phyloP scores from a whole-genome alignment of 345 rosid species.

The Eucalyptus shirleyi region DNA sequence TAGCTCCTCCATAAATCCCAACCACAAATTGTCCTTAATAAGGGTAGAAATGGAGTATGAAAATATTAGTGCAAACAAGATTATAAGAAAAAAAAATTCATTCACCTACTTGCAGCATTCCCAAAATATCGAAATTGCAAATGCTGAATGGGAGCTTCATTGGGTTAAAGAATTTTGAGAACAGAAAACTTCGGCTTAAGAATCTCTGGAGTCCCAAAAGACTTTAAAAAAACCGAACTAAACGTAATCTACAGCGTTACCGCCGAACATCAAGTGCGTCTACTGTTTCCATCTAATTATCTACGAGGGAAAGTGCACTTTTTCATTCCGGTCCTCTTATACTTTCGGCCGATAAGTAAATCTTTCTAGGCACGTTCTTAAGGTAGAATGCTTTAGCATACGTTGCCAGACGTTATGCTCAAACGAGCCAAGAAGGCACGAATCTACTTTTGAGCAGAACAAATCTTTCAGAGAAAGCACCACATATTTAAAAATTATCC shows the following conservation, averaged over 20 bases:
- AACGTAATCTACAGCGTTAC: not conserved
- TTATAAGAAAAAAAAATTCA: not conserved
- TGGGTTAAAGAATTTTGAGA: too few species aligned
- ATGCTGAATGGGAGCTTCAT: not conserved
- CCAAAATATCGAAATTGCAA: not conserved
- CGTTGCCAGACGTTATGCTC: not conserved
- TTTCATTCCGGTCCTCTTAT: not conserved
- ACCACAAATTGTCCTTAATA: not conserved
- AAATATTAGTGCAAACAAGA: not conserved
- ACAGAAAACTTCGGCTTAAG: not conserved
- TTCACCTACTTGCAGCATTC: not conserved
- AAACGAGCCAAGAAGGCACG: not conserved
- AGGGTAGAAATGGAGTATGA: not conserved
- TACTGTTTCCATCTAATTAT: not conserved
- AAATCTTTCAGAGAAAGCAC: not conserved
- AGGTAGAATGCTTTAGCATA: not conserved
- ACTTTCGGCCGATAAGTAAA: not conserved
- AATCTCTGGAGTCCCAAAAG: not conserved
- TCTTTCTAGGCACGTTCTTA: not conserved
- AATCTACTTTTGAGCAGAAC: not conserved
- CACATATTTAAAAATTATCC: not conserved
- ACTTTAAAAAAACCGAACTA: not conserved
- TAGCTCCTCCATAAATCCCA: not conserved
- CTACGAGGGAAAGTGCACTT: not conserved
- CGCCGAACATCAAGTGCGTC: not conserved